A percentile compares a stretch with the other conserved stretches of the same genome.
These are phyloP conservation scores for Inonotus obliquus DNA, from an alignment of 1,284 basidiomycete species.

Conservation along the genomic window DNA sequence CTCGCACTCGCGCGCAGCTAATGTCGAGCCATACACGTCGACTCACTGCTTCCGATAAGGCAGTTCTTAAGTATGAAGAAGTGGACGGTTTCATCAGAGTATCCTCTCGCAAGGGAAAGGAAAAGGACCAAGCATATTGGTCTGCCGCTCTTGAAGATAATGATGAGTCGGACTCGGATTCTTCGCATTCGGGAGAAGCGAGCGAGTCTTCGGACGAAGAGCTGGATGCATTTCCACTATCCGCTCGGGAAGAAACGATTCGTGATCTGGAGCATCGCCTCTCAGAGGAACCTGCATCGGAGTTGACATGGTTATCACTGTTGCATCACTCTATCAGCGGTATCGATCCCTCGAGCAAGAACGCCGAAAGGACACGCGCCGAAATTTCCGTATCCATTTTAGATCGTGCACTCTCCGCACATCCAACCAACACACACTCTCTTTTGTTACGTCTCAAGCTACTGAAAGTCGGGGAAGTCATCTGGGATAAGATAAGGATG, in stretches of 20 bases:
- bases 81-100: slow-evolving; percentile 63
- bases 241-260: slow-evolving; percentile 54
- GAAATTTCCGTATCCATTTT: slow-evolving; percentile 70
- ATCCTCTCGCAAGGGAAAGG: slow-evolving; percentile 33
- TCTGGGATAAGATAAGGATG: slow-evolving; percentile 58
- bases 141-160: slow-evolving; percentile 38
- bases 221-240: slow-evolving; percentile 33
- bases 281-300: slow-evolving; percentile 43
- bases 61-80: slow-evolving; percentile 48
- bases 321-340: slow-evolving; percentile 55
- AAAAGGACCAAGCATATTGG: slow-evolving; percentile 43
- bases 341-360: slow-evolving; percentile 56
- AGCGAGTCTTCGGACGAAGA: slow-evolving; percentile 30
- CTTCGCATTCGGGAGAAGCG: slow-evolving; percentile 33
- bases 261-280: slow-evolving; percentile 55
- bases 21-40: slow-evolving; percentile 43
- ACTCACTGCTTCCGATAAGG: slow-evolving; percentile 34
- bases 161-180: slow-evolving; percentile 38
- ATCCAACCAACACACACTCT: slow-evolving; percentile 47
- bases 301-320: slow-evolving; percentile 61
- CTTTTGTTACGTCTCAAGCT: slow-evolving; percentile 54
- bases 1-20: slow-evolving; percentile 47
- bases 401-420: slow-evolving; percentile 53
- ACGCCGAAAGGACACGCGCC: slow-evolving; percentile 55
- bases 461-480: slow-evolving; percentile 62